phyloP scores from a whole-genome alignment of 2,329 filamentous ascomycete species.

The Stylonectria norvegica region DNA sequence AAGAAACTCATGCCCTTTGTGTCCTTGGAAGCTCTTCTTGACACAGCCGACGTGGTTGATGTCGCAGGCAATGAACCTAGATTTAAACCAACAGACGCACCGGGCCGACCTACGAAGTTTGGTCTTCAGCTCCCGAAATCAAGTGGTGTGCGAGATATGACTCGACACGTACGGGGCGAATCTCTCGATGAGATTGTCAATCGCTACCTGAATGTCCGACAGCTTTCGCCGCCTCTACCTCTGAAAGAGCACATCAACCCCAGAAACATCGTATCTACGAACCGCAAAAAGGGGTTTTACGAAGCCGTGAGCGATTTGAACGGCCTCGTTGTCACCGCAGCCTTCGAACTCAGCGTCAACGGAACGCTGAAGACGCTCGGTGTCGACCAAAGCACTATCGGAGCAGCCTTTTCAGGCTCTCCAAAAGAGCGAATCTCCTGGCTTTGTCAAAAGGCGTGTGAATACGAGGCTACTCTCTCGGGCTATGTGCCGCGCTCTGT shows the following conservation, averaged over 20 bases:
- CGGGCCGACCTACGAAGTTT: slow-evolving; percentile 11
- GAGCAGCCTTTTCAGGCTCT: background rate
- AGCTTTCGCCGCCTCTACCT: slow-evolving; percentile 6
- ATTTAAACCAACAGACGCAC: slow-evolving; percentile 2
- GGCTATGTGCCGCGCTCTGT: slow-evolving; percentile 24
- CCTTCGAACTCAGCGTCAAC: slow-evolving; percentile 18
- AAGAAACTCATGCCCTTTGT: slow-evolving; percentile 25
- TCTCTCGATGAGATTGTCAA: slow-evolving; percentile 14
- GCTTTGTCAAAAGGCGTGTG: slow-evolving; percentile 27
- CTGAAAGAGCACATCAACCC: slow-evolving; percentile 16
- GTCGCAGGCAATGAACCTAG: background rate
- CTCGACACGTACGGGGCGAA: slow-evolving; percentile 25
- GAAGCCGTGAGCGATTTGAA: slow-evolving; percentile 31
- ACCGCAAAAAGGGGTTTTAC: slow-evolving; percentile 9
- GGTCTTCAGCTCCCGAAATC: slow-evolving; percentile 11
- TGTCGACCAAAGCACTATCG: background rate
- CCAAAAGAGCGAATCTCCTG: slow-evolving; percentile 14
- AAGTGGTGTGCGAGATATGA: slow-evolving; percentile 18
- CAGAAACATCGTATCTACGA: slow-evolving; percentile 13
- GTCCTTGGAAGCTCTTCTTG: slow-evolving; percentile 7
- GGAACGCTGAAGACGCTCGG: slow-evolving; percentile 19
- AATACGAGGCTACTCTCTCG: slow-evolving; percentile 20
- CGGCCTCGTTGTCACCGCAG: slow-evolving; percentile 24
- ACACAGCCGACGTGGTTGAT: slow-evolving; percentile 14
- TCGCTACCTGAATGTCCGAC: slow-evolving; percentile 12